Percentiles rank a stretch among this genome's conserved stretches.
These are phyloP conservation scores for Patellifolia procumbens DNA, from an alignment of 179 eudicot species.

Conservation along the genomic window DNA sequence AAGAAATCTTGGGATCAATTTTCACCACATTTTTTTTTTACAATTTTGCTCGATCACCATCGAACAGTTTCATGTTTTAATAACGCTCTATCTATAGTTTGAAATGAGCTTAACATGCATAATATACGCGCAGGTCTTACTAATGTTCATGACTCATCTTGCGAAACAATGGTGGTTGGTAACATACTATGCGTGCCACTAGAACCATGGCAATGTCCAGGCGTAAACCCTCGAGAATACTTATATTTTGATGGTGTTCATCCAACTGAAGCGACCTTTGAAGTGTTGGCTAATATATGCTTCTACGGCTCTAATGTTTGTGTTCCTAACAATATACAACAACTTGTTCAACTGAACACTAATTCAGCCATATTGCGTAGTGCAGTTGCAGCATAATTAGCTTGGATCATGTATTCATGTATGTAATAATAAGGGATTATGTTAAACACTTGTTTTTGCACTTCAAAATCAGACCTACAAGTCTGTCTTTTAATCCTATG, in stretches of 20 bases:
- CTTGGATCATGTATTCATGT: too few species aligned
- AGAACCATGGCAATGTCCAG: not conserved
- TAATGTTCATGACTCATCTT: constrained; percentile 13
- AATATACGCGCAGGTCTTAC: not conserved
- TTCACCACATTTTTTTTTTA: too few species aligned
- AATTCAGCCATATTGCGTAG: not conserved
- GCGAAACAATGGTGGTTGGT: not conserved
- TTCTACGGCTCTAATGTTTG: constrained; percentile 1
- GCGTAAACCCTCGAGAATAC: not conserved
- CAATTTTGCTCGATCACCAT: too few species aligned
- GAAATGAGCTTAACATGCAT: too few species aligned
- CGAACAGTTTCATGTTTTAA: too few species aligned
- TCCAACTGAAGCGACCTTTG: constrained; percentile 11
- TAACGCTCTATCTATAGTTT: too few species aligned
- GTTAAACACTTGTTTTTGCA: too few species aligned
- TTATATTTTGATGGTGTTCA: constrained; percentile 28
- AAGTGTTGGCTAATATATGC: not conserved
- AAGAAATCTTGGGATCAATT: too few species aligned
- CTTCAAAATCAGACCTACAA: too few species aligned
- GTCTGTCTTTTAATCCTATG: too few species aligned
- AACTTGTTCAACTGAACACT: constrained; percentile 9
- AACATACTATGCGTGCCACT: not conserved
- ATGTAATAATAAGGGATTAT: too few species aligned
- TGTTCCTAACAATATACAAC: constrained; percentile 14
- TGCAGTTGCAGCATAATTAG: constrained; percentile 10